Evolutionary conservation across 169 alveolate genomes (phyloP).

Genomic region (Plasmodium billcollinsi): DNA sequence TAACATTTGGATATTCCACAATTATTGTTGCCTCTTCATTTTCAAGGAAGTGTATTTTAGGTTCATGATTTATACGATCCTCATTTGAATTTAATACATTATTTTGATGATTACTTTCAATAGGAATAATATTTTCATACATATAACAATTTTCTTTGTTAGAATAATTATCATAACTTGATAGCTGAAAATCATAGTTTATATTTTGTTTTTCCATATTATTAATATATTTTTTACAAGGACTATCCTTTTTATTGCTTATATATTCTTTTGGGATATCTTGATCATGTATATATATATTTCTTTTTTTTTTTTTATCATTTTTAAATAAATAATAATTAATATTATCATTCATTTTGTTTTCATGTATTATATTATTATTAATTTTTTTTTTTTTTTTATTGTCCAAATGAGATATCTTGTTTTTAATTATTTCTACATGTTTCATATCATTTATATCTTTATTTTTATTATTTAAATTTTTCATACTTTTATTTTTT

Average conservation of each 20-base stretch:
- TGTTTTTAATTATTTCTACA: not conserved
- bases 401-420: not conserved
- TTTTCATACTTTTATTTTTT: not conserved
- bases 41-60: slow-evolving; percentile 40
- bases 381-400: not conserved
- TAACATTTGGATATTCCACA: slow-evolving; percentile 70
- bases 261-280: too few species aligned
- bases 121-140: not conserved
- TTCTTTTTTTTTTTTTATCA: too few species aligned
- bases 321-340: too few species aligned
- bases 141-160: not conserved
- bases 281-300: too few species aligned
- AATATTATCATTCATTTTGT: not conserved
- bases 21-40: slow-evolving; percentile 58
- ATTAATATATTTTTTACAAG: too few species aligned
- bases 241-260: too few species aligned
- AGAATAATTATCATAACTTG: too few species aligned
- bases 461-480: not conserved
- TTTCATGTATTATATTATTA: not conserved
- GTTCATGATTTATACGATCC: slow-evolving; percentile 39
- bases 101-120: not conserved
- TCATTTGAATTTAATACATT: slow-evolving; percentile 6
- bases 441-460: not conserved
- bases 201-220: too few species aligned
- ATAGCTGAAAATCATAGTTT: too few species aligned